A percentile compares a stretch with the other conserved stretches of the same genome.
Conservation (phyloP, 1,139 yeast species). For the Pichia cactophila region DNA sequence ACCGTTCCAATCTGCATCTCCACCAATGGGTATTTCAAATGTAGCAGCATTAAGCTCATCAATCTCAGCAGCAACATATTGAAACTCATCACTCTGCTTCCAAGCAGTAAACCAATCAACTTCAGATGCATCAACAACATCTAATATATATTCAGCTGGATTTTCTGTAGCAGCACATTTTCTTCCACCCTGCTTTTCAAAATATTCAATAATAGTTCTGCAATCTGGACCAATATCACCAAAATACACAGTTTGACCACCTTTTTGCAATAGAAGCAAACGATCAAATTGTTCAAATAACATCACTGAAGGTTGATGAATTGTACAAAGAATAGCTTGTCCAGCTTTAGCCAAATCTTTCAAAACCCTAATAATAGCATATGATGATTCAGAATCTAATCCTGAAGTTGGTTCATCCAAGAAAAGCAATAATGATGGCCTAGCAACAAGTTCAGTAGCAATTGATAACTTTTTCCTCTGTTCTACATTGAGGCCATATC, state of each 20-base stretch:
- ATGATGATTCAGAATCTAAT: constrained; percentile 43
- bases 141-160: constrained; percentile 46
- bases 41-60: constrained; percentile 16
- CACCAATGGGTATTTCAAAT: constrained; percentile 24
- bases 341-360: constrained; percentile 39
- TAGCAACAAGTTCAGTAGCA: constrained; percentile 45
- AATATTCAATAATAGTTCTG: constrained; percentile 36
- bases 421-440: constrained; percentile 40
- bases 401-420: constrained; percentile 48
- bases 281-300: constrained; percentile 41
- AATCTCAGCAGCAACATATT: constrained; percentile 21
- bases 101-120: constrained; percentile 41
- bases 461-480: constrained; percentile 32
- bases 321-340: constrained; percentile 44
- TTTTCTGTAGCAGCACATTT: constrained; percentile 40
- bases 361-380: constrained; percentile 39
- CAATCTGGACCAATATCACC: constrained; percentile 50
- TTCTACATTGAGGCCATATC: constrained; percentile 50
- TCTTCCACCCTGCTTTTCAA: constrained; percentile 39
- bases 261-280: constrained; percentile 34
- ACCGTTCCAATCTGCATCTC: constrained; percentile 28
- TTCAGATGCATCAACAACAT: constrained; percentile 51
- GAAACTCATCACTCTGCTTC: constrained; percentile 22
- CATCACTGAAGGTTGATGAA: constrained; percentile 51
- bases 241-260: constrained; percentile 51